These are phyloP conservation scores for Fusarium marasasianum DNA, from an alignment of 2,329 filamentous ascomycete species.

Conservation along the genomic window DNA sequence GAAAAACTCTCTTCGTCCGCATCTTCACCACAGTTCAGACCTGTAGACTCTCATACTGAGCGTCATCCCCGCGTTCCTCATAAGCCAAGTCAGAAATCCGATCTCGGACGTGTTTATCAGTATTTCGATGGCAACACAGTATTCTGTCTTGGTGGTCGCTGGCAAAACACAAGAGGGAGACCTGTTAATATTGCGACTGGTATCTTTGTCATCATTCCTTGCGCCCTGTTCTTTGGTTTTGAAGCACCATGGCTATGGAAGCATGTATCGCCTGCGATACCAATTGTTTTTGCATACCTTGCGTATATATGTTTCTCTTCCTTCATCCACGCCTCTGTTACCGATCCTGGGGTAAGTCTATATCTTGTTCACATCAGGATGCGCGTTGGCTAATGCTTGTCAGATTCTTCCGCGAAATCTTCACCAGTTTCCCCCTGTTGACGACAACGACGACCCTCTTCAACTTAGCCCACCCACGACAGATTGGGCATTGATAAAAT, in stretches of 20 bases:
- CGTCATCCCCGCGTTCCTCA: slow-evolving; percentile 33
- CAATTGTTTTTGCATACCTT: slow-evolving; percentile 90
- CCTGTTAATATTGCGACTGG: slow-evolving; percentile 92
- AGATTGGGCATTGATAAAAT: slow-evolving; percentile 93
- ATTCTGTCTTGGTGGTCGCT: slow-evolving; percentile 85
- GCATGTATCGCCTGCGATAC: slow-evolving; percentile 86
- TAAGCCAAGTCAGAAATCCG: slow-evolving; percentile 36
- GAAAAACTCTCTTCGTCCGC: slow-evolving; percentile 86
- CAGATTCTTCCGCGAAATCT: slow-evolving; percentile 93
- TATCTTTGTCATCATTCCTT: slow-evolving; percentile 80
- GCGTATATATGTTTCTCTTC: slow-evolving; percentile 91
- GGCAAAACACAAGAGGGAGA: slow-evolving; percentile 87
- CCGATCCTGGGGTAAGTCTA: slow-evolving; percentile 86
- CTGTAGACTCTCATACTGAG: slow-evolving; percentile 51
- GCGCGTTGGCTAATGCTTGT: slow-evolving; percentile 18
- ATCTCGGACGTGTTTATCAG: slow-evolving; percentile 77
- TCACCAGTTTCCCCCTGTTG: slow-evolving; percentile 82
- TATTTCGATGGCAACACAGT: slow-evolving; percentile 95
- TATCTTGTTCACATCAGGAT: neutral
- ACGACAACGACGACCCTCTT: slow-evolving; percentile 82
- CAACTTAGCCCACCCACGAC: slow-evolving; percentile 85
- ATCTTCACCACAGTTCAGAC: slow-evolving; percentile 74
- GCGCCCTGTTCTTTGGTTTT: slow-evolving; percentile 83
- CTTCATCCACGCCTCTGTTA: slow-evolving; percentile 89
- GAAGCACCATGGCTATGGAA: slow-evolving; percentile 88